phyloP scores from a whole-genome alignment of 1,139 yeast species.

The Taiozyma sp. region DNA sequence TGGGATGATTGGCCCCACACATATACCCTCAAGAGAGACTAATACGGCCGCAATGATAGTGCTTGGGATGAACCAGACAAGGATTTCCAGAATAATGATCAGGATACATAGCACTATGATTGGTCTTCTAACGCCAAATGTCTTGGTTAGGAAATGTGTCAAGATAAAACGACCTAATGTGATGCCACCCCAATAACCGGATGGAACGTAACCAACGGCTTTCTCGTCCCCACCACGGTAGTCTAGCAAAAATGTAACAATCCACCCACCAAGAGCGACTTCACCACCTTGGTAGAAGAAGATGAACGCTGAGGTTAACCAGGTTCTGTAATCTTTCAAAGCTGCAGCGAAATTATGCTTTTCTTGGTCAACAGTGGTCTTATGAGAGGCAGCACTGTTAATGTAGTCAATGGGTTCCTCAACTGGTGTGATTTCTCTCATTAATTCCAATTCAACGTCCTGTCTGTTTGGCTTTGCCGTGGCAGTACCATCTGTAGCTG shows the following conservation, averaged over 20 bases:
- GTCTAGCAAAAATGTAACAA: conserved; percentile 54
- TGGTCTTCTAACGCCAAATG: conserved; percentile 43
- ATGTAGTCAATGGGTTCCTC: conserved; percentile 2
- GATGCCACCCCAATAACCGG: conserved; percentile 71
- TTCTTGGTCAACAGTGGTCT: conserved; percentile 3
- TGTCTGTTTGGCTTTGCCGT: neutral
- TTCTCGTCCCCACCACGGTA: conserved; percentile 43
- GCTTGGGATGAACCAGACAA: conserved; percentile 44
- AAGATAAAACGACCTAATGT: conserved; percentile 50
- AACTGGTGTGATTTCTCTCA: neutral
- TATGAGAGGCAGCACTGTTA: conserved; percentile 6
- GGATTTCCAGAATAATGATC: conserved; percentile 33
- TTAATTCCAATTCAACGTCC: conserved; percentile 2
- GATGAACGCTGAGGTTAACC: conserved; percentile 49
- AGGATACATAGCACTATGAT: conserved; percentile 32
- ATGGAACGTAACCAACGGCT: conserved; percentile 56
- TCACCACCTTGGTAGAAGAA: conserved; percentile 66
- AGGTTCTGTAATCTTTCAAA: conserved; percentile 38
- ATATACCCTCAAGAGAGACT: conserved; percentile 42
- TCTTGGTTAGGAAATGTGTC: conserved; percentile 27
- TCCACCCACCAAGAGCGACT: conserved; percentile 68
- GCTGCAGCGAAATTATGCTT: conserved; percentile 29
- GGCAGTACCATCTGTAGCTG: neutral
- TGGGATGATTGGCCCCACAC: conserved; percentile 52
- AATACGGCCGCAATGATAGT: conserved; percentile 39